A percentile compares a stretch with the other conserved stretches of the same genome.
Evolutionary conservation across 2,329 filamentous ascomycete genomes (phyloP).

Genomic region (Phaeosphaeriaceae sp.): DNA sequence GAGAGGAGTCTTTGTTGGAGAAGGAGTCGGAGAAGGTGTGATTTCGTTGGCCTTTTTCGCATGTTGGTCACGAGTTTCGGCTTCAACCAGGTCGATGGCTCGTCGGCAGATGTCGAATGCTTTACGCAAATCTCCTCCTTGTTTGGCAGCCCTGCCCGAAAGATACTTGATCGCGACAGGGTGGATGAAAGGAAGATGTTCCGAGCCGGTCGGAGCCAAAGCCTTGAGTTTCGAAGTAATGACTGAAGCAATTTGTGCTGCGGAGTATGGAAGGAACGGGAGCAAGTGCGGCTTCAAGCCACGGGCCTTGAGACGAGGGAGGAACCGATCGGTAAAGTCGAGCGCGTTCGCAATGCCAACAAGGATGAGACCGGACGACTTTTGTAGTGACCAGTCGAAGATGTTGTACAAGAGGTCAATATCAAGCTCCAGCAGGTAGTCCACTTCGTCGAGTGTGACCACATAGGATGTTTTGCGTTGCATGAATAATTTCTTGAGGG

Average conservation of each 20-base stretch:
- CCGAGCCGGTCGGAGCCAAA: constrained; percentile 66
- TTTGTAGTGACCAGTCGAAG: constrained; percentile 95
- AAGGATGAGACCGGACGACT: constrained; percentile 78
- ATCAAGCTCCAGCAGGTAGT: constrained; percentile 88
- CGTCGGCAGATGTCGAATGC: constrained; percentile 93
- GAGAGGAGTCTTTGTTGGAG: constrained; percentile 77
- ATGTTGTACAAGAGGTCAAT: constrained; percentile 87
- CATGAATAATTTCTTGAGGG: constrained; percentile 75
- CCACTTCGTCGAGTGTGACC: constrained; percentile 94
- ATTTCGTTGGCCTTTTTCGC: constrained; percentile 64
- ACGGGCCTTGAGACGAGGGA: constrained; percentile 90
- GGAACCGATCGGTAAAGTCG: constrained; percentile 91
- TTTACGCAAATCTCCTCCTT: constrained; percentile 92
- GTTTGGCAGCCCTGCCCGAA: constrained; percentile 90
- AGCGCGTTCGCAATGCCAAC: constrained; percentile 96
- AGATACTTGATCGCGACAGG: constrained; percentile 93
- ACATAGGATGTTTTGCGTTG: constrained; percentile 70
- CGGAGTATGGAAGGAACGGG: constrained; percentile 91
- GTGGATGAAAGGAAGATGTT: constrained; percentile 85
- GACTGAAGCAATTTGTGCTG: constrained; percentile 84
- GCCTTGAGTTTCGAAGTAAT: constrained; percentile 83
- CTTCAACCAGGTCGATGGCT: constrained; percentile 87
- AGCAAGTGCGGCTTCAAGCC: constrained; percentile 89
- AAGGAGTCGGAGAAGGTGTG: constrained; percentile 57
- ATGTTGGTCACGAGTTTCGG: constrained; percentile 78